Evolutionary conservation across 1,284 basidiomycete species (phyloP).

Genomic region (Singerocomus inundabilis): DNA sequence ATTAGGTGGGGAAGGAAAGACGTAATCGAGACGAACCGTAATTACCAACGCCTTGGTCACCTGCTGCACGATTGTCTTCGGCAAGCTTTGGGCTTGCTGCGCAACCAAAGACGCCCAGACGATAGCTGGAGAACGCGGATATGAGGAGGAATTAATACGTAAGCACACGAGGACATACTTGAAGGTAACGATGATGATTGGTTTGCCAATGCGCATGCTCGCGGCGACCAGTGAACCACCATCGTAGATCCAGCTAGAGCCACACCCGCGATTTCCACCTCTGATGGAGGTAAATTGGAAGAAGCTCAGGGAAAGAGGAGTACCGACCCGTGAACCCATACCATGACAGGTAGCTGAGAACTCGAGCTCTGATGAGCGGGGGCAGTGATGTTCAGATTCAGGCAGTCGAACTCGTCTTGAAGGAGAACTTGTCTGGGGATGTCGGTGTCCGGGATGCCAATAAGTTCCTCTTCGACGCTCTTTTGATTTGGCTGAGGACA

Average conservation of each 20-base stretch:
- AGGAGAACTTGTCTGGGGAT: conserved; percentile 53
- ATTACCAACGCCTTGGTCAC: conserved; percentile 72
- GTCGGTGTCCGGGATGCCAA: conserved; percentile 55
- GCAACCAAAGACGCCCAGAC: conserved; percentile 72
- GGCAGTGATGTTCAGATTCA: conserved; percentile 74
- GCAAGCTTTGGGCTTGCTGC: conserved; percentile 61
- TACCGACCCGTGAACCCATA: conserved; percentile 75
- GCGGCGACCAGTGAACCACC: conserved; percentile 66
- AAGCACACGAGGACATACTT: conserved; percentile 53
- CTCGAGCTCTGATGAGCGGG: conserved; percentile 52
- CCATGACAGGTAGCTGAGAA: conserved; percentile 67
- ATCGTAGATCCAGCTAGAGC: conserved; percentile 74
- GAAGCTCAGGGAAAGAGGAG: conserved; percentile 5
- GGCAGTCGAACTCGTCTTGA: conserved; percentile 72
- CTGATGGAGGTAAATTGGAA: conserved; percentile 37
- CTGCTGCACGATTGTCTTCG: conserved; percentile 61
- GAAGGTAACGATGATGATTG: conserved; percentile 68
- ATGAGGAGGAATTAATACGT: conserved; percentile 19
- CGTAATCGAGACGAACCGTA: conserved; percentile 49
- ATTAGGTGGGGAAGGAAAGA: conserved; percentile 3
- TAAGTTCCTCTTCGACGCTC: conserved; percentile 57
- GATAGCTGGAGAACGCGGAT: conserved; percentile 48
- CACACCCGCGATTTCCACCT: conserved; percentile 67
- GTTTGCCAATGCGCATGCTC: conserved; percentile 58
- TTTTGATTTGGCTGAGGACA: conserved; percentile 60